Conservation (phyloP, 2,329 filamentous ascomycete species). For the Verticillium klebahnii region DNA sequence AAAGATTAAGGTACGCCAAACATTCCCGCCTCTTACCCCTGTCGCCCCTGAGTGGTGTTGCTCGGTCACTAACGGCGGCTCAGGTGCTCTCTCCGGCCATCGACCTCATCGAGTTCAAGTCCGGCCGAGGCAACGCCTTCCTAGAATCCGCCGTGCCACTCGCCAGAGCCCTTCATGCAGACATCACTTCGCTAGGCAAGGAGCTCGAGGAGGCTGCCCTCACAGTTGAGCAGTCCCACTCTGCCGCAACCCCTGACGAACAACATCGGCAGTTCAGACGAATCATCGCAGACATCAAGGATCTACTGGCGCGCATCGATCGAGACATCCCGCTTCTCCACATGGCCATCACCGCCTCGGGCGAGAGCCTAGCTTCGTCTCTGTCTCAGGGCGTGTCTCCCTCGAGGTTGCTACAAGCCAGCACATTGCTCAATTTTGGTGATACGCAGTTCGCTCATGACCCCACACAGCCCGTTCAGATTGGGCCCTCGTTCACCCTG, state of each 20-base stretch:
- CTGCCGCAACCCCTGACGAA: conserved; percentile 43
- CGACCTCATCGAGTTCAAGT: conserved; percentile 88
- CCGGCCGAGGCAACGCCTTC: conserved; percentile 48
- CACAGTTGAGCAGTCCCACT: conserved; percentile 50
- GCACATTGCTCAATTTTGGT: conserved; percentile 81
- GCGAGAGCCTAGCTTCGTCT: conserved; percentile 76
- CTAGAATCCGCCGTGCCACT: conserved; percentile 81
- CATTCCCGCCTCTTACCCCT: background rate
- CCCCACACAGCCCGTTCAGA: conserved; percentile 63
- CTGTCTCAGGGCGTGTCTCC: conserved; percentile 82
- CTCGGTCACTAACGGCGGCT: background rate
- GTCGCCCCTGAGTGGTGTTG: background rate
- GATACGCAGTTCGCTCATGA: conserved; percentile 75
- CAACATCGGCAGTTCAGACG: conserved; percentile 61
- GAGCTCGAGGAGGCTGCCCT: conserved; percentile 65
- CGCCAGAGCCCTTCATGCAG: conserved; percentile 76
- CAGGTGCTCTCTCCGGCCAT: conserved; percentile 86
- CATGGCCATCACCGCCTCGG: conserved; percentile 89
- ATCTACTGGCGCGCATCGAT: conserved; percentile 74
- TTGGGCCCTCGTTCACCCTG: conserved; percentile 80
- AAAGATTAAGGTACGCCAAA: conserved; percentile 68
- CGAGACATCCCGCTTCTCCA: conserved; percentile 89
- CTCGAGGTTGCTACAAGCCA: conserved; percentile 85
- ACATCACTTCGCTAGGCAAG: conserved; percentile 75
- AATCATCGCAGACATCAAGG: conserved; percentile 72